Evolutionary conservation across 257 asterid species (phyloP), one percentile per base, ranked within the genome.

Genomic region (Misopates orontium): DNA sequence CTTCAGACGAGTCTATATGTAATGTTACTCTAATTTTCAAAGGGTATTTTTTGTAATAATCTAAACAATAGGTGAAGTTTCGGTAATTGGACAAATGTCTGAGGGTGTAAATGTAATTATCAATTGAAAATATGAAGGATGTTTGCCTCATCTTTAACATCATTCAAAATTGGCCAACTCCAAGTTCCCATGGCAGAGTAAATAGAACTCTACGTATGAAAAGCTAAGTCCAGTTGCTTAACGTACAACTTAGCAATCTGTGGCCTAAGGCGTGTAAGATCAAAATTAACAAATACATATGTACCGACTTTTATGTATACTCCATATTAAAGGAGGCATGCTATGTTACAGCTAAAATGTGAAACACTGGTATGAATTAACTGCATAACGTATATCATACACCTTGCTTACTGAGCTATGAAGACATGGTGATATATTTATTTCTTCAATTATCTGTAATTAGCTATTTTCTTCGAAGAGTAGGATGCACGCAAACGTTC

Each of bases 121-220:
- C 4, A 28, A 25, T 45, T 16, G 10, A n/a, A 47, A 48, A 10
- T 25, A 48, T 25, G 57, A 40, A 47, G 57, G 40, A 18, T 4
- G 13, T 4, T 25, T 41, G 19, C 7, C 24, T 47, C 42, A 48
- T 24, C 42, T 39, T n/a, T 32, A 22, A 61, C 19, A 45, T 21
- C 15, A 48, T 12, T 39, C 10, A 49, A 17, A 11, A 36, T 49
- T 31, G 9, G 23, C 20, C n/a, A 48, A 28, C 22, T 18, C 31
- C 49, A 17, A 31, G 59, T 49, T 63, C 17, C 19, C 54, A 62
- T 23, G 42, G 16, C 42, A 44, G 54, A 62, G 10, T 44, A 16
- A 44, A 28, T 25, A 28, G 45, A 36, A 36, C 47, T 23, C 23
- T 8, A 44, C 12, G 18, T 15, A 18, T 8, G 45, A 63, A 28